Evolutionary conservation across 345 rosid genomes (phyloP), one percentile per base, ranked within the genome.

Genomic region (Balakata baccata): DNA sequence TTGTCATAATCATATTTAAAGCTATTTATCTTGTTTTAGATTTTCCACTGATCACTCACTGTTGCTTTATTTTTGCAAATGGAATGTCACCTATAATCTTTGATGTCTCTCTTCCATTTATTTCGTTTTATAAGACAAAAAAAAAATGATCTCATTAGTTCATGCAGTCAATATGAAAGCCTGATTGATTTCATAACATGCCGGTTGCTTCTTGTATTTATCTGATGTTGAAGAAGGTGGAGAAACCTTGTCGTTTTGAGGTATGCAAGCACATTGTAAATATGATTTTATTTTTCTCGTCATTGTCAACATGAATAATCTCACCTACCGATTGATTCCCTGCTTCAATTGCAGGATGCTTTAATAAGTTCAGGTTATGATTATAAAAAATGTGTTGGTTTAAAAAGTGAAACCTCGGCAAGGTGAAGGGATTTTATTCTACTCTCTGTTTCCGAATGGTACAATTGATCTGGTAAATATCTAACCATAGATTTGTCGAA

Each of bases 161-260:
- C 37, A 7, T 29, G 64, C 20, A 52, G 22, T 25, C 66, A 8
- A 67, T 25, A 10, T 64, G 25, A 9, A 25, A 64, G 17, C 64
- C 59, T 57, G 71, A 57, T 80, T 43, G 63, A 63, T 68, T 38
- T 66, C n/a, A 10, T 29, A 29, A 54, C n/a, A 17, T 69, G 77
- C 83, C 86, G 93, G 68, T 86, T 56, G 91, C 89, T 79, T 89
- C 93, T 51, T 89, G 75, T 89, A 89, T 78, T 83, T 89, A 70
- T 84, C 93, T 58, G 88, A 81, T 65, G 91, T 89, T 56, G 91
- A 89, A 84, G 88, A 88, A 79, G 96, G 93, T 5, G 93, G 93
- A 58, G 96, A 90, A 86, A 90, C 96, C 39, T 85, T 89, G 96
- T 90, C 87, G 73, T 52, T 89, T 82, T 45, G 93, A 89, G 91